Percentiles rank a stretch among this genome's conserved stretches.
Conservation (phyloP, 495 filamentous ascomycete genomes). For the Jackrogersella multiformis region DNA sequence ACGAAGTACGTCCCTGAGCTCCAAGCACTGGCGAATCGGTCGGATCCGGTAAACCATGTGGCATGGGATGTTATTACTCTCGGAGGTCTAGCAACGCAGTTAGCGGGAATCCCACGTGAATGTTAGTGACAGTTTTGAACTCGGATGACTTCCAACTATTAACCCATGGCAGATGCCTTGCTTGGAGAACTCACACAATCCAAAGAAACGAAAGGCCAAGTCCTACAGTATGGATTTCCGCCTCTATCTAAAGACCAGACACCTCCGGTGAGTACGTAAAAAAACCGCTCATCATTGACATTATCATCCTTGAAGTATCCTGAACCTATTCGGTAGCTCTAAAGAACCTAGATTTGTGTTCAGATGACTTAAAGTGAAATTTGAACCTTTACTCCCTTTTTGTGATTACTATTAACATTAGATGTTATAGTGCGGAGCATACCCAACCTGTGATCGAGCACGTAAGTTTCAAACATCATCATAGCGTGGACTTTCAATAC, state of each 20-base stretch:
- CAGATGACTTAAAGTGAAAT: not conserved
- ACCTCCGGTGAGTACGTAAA: slow-evolving; percentile 42
- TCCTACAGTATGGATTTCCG: slow-evolving; percentile 50
- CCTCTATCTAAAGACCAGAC: slow-evolving; percentile 54
- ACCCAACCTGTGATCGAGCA: slow-evolving; percentile 48
- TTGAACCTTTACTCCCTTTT: too few species aligned
- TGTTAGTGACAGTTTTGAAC: slow-evolving; percentile 38
- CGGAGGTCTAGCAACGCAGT: slow-evolving; percentile 63
- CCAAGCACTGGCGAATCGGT: slow-evolving; percentile 45
- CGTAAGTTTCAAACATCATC: slow-evolving; percentile 41
- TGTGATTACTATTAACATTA: too few species aligned
- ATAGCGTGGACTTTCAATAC: not conserved
- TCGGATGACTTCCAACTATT: not conserved
- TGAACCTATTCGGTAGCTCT: not conserved
- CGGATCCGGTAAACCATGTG: slow-evolving; percentile 46
- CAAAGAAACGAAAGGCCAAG: slow-evolving; percentile 39
- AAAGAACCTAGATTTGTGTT: not conserved
- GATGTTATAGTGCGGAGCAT: slow-evolving; percentile 48
- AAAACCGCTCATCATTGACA: not conserved
- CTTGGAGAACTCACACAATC: slow-evolving; percentile 54
- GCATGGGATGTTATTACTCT: slow-evolving; percentile 67
- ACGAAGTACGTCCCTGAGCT: slow-evolving; percentile 67
- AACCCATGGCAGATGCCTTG: slow-evolving; percentile 50
- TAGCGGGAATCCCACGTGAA: slow-evolving; percentile 60
- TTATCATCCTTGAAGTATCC: not conserved